These are phyloP conservation scores for Candida succiphila DNA, from an alignment of 805 yeast genomes.

Conservation along the genomic window DNA sequence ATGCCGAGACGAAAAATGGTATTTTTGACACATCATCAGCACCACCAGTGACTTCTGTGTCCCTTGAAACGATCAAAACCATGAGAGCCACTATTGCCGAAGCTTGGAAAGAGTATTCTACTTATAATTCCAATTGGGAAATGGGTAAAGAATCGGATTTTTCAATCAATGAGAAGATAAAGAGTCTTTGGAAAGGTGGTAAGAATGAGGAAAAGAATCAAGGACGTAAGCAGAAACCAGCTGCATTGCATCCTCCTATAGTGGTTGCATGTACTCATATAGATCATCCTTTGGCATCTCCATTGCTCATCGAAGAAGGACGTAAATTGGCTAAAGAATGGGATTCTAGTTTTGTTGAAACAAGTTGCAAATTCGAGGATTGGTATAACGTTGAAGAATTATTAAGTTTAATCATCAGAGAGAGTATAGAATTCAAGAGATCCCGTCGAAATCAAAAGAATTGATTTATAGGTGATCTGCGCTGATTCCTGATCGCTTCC, in stretches of 20 bases:
- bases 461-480: no score
- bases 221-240: constrained; percentile 1
- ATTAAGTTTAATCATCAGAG: constrained; percentile 47
- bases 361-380: constrained; percentile 38
- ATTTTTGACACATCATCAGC: no score
- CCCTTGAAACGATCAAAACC: constrained; percentile 15
- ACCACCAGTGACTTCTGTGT: neutral
- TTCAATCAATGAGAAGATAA: constrained; percentile 47
- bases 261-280: constrained; percentile 58
- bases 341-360: constrained; percentile 55
- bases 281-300: constrained; percentile 48
- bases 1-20: neutral
- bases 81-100: constrained; percentile 52
- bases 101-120: constrained; percentile 63
- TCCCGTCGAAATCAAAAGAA: no score
- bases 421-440: constrained; percentile 35
- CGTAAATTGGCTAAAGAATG: constrained; percentile 44
- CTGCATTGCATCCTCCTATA: constrained; percentile 43
- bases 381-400: constrained; percentile 47
- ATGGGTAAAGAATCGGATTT: constrained; percentile 62
- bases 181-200: constrained; percentile 43
- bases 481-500: no score
- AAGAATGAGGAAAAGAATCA: neutral
- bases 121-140: constrained; percentile 47
- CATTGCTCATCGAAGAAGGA: constrained; percentile 49